These are phyloP conservation scores for Phlegmacium glaucopus DNA, from an alignment of 768 basidiomycete species.

Conservation along the genomic window DNA sequence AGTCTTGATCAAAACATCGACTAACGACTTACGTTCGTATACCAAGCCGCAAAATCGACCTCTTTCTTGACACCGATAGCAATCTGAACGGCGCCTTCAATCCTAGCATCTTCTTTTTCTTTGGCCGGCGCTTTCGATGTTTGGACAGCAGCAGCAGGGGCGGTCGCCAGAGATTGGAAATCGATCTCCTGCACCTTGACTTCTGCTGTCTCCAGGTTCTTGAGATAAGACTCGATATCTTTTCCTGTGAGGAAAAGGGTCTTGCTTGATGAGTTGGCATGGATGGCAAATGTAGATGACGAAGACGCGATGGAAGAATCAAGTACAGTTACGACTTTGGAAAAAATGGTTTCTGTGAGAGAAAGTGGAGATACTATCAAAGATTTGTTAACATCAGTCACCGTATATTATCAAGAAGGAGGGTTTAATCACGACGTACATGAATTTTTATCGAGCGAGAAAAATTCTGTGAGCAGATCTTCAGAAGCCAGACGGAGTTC, in stretches of 20 bases:
- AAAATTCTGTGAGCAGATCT: conserved; percentile 84
- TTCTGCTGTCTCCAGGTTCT: conserved; percentile 63
- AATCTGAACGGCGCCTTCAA: conserved; percentile 86
- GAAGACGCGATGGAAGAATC: conserved; percentile 77
- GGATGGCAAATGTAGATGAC: conserved; percentile 67
- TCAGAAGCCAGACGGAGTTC: conserved; percentile 84
- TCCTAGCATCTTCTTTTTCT: conserved; percentile 74
- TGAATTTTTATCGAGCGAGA: conserved; percentile 81
- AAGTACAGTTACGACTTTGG: conserved; percentile 71
- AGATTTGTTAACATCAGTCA: not conserved
- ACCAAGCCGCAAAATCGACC: conserved; percentile 92
- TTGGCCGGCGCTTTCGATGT: conserved; percentile 39
- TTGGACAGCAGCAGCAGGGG: conserved; percentile 34
- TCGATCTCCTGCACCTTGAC: conserved; percentile 71
- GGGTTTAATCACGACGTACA: conserved; percentile 48
- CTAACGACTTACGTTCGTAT: conserved; percentile 67
- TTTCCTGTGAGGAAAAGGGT: conserved; percentile 79
- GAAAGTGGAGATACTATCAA: conserved; percentile 76
- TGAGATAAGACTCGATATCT: conserved; percentile 72
- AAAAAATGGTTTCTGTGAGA: conserved; percentile 59
- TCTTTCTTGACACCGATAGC: conserved; percentile 96
- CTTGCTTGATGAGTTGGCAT: conserved; percentile 62
- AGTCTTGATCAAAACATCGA: not conserved
- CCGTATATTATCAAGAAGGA: not conserved
- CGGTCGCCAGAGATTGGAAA: conserved; percentile 53